Percentiles rank a stretch among this genome's conserved stretches.
These are phyloP conservation scores for Didymella segeticola DNA, from an alignment of 2,329 filamentous ascomycete genomes.

Conservation along the genomic window DNA sequence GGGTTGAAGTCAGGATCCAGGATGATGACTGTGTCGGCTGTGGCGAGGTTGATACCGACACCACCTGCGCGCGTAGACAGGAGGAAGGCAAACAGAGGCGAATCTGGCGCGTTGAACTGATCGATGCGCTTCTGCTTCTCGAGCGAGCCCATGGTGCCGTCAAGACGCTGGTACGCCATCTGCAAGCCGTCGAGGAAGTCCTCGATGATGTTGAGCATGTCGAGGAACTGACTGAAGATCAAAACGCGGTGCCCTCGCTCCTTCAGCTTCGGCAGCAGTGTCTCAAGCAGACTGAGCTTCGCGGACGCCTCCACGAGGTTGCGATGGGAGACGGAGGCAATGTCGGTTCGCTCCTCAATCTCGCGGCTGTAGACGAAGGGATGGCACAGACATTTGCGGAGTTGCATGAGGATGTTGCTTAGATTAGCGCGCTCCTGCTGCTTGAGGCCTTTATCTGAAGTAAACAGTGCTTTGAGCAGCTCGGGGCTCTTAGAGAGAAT, in stretches of 20 bases:
- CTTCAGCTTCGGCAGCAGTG: constrained; percentile 86
- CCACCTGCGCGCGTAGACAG: constrained; percentile 94
- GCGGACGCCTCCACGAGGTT: constrained; percentile 91
- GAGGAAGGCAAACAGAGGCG: constrained; percentile 85
- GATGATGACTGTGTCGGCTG: constrained; percentile 97
- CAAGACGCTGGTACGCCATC: constrained; percentile 78
- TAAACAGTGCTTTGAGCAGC: constrained; percentile 86
- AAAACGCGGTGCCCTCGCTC: constrained; percentile 88
- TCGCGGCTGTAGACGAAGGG: constrained; percentile 91
- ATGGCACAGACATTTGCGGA: constrained; percentile 93
- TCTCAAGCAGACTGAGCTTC: constrained; percentile 82
- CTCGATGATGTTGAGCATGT: constrained; percentile 85
- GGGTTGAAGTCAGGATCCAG: constrained; percentile 97
- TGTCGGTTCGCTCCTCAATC: constrained; percentile 81
- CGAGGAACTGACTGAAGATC: constrained; percentile 94
- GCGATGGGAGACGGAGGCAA: constrained; percentile 68
- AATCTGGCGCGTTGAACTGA: constrained; percentile 85
- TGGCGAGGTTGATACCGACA: constrained; percentile 96
- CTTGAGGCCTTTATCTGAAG: constrained; percentile 65
- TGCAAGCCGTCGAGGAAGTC: constrained; percentile 84
- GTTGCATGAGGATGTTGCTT: constrained; percentile 94
- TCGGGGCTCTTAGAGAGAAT: constrained; percentile 91
- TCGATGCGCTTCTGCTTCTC: constrained; percentile 96
- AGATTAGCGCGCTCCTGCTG: constrained; percentile 77
- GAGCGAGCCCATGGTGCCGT: constrained; percentile 79